Conservation (phyloP, 768 basidiomycete genomes). For the Crassisporium funariophilum region DNA sequence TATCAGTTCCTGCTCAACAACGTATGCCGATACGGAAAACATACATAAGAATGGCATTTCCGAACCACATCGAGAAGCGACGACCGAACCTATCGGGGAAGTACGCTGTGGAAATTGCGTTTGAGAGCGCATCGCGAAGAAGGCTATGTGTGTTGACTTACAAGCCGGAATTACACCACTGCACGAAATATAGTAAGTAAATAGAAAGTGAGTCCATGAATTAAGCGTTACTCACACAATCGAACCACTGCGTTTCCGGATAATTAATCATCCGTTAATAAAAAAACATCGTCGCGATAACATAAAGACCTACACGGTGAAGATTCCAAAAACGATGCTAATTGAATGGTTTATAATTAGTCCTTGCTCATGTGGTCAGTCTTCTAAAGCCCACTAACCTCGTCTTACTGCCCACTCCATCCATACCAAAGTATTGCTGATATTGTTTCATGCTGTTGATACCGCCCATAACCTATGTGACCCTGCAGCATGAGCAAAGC, state of each 20-base stretch:
- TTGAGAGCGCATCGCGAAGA: too few relatives aligned
- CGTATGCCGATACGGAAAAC: constrained; percentile 12
- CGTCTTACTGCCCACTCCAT: constrained; percentile 43
- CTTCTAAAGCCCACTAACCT: constrained; percentile 28
- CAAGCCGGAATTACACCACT: constrained; percentile 49
- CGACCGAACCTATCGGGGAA: constrained; percentile 52
- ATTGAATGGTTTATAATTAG: neutral
- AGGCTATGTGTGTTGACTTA: constrained; percentile 22
- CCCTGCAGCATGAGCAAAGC: neutral
- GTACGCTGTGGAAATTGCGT: constrained; percentile 32
- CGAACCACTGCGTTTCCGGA: constrained; percentile 32
- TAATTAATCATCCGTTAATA: constrained; percentile 1
- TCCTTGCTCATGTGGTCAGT: neutral
- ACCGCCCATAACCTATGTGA: constrained; percentile 48
- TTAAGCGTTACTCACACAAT: constrained; percentile 31
- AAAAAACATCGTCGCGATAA: constrained; percentile 1
- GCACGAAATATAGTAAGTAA: too few relatives aligned
- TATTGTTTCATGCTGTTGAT: constrained; percentile 54
- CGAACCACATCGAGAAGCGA: constrained; percentile 51
- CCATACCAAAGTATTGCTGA: constrained; percentile 49
- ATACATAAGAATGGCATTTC: constrained; percentile 47
- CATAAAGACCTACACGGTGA: constrained; percentile 40
- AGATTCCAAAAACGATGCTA: constrained; percentile 57
- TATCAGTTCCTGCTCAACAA: neutral
- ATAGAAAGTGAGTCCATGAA: too few relatives aligned